Conservation (phyloP, 2,329 filamentous ascomycete species). For the Graphiopsis chlorocephala region DNA sequence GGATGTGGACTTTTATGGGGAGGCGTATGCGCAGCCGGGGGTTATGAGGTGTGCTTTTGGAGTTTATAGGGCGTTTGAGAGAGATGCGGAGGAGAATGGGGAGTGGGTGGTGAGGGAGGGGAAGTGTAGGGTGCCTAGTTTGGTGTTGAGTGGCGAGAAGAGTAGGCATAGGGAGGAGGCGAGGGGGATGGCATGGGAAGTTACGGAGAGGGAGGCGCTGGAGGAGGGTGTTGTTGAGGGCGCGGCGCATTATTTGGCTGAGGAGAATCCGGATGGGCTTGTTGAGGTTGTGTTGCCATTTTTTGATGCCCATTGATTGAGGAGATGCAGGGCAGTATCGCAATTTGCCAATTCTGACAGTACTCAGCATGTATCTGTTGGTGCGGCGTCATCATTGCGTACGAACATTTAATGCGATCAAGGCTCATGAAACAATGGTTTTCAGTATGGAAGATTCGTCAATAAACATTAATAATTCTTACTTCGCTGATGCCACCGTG, state of each 20-base stretch:
- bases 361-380: not conserved
- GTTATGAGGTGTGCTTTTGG: conserved; percentile 34
- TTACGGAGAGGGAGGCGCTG: conserved; percentile 20
- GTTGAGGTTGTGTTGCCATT: conserved; percentile 31
- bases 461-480: not conserved
- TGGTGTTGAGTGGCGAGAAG: conserved; percentile 28
- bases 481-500: not conserved
- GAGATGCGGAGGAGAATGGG: conserved; percentile 31
- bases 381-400: too few species aligned
- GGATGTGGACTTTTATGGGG: conserved; percentile 43
- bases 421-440: not conserved
- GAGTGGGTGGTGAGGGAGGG: conserved; percentile 25
- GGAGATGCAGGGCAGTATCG: not conserved
- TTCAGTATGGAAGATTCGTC: not conserved
- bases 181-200: conserved; percentile 23
- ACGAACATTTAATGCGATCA: not conserved
- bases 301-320: not conserved
- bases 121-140: conserved; percentile 28
- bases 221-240: conserved; percentile 25
- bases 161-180: conserved; percentile 26
- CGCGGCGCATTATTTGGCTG: conserved; percentile 30
- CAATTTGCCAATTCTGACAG: too few species aligned
- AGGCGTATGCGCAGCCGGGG: conserved; percentile 35
- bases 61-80: conserved; percentile 36
- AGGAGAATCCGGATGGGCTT: conserved; percentile 39